Evolutionary conservation across 306 rosid species (phyloP).

Genomic region (Mucuna pruriens): DNA sequence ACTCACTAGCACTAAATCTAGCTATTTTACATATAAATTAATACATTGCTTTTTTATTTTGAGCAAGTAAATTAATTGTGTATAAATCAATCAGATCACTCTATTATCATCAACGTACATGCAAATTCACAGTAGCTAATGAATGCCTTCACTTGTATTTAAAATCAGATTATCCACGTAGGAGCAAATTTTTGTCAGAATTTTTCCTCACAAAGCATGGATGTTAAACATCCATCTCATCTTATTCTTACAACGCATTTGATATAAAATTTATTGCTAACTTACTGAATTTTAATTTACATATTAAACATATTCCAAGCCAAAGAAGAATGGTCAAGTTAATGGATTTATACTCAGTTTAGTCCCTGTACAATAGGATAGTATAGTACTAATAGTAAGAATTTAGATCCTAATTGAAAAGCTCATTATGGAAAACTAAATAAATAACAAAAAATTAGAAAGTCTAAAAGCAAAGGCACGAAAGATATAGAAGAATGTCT

Average conservation of each 20-base stretch:
- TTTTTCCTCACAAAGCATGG: background rate
- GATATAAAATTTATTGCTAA: background rate
- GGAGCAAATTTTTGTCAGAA: background rate
- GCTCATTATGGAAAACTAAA: background rate
- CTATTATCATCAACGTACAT: too few relatives aligned
- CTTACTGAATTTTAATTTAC: background rate
- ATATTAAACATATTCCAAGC: too few relatives aligned
- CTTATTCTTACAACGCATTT: background rate
- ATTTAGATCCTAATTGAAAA: background rate
- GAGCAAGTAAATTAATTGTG: too few relatives aligned
- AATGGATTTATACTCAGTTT: too few relatives aligned
- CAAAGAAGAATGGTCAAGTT: background rate
- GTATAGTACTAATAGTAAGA: background rate
- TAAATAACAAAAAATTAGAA: too few relatives aligned
- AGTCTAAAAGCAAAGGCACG: background rate
- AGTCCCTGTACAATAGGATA: background rate
- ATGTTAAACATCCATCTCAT: background rate
- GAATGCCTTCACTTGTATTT: too few relatives aligned
- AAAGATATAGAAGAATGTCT: too few relatives aligned
- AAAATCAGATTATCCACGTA: background rate
- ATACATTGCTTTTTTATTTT: too few relatives aligned
- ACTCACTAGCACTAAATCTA: too few relatives aligned
- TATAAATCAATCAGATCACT: background rate
- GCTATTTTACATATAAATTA: too few relatives aligned
- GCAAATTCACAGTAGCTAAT: background rate